phyloP scores from a whole-genome alignment of 2,329 filamentous ascomycete species.

The Elsinoe necatrix region DNA sequence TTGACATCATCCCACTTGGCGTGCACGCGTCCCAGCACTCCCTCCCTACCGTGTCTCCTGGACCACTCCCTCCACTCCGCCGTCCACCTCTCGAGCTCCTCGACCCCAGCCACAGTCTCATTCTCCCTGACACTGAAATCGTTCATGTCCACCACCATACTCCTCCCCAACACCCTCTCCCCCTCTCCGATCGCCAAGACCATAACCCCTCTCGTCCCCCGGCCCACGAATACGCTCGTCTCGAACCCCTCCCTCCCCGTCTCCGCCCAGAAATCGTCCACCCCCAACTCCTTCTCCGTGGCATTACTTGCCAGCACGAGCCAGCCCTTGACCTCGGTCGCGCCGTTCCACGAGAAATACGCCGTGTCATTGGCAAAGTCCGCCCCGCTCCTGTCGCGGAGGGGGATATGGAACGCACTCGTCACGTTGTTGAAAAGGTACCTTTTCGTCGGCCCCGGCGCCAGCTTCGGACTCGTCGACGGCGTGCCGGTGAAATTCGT shows the following conservation, averaged over 20 bases:
- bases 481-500: constrained; percentile 17
- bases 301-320: constrained; percentile 17
- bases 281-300: constrained; percentile 9
- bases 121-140: constrained; percentile 5
- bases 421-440: background rate
- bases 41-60: background rate
- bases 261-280: constrained; percentile 16
- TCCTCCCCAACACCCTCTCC: constrained; percentile 18
- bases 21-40: background rate
- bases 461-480: constrained; percentile 15
- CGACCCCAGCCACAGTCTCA: background rate
- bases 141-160: constrained; percentile 18
- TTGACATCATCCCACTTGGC: constrained; percentile 9
- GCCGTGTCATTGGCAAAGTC: constrained; percentile 14
- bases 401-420: background rate
- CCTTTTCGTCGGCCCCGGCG: constrained; percentile 1
- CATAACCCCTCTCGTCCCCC: constrained; percentile 18
- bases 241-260: constrained; percentile 20
- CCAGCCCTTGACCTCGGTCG: constrained; percentile 19
- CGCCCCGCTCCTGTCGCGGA: constrained; percentile 4
- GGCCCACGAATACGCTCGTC: constrained; percentile 17
- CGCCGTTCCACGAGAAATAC: constrained; percentile 20
- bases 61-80: background rate
- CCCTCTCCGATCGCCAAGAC: constrained; percentile 21
- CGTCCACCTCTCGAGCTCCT: background rate